A percentile compares a stretch with the other conserved stretches of the same genome.
phyloP scores from a whole-genome alignment of 768 basidiomycete species.

The Ramaria sp. region DNA sequence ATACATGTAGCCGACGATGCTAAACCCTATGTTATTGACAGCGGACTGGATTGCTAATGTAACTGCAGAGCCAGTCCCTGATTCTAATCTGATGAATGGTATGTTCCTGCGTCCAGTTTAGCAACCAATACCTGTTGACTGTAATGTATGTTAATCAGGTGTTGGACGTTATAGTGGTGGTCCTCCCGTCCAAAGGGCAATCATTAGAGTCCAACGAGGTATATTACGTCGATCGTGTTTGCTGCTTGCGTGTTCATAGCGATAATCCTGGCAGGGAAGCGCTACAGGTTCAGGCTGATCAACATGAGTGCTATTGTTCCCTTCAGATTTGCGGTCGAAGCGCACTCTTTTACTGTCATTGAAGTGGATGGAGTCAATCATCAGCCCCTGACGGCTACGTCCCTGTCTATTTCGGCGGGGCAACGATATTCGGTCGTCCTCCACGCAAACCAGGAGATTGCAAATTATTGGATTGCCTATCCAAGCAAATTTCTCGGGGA shows the following conservation, averaged over 20 bases:
- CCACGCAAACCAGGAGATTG: conserved; percentile 28
- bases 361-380: conserved; percentile 31
- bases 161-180: conserved; percentile 25
- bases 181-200: conserved; percentile 22
- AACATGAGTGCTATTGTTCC: conserved; percentile 10
- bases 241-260: neutral
- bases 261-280: conserved; percentile 1
- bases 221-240: conserved; percentile 4
- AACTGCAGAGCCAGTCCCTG: conserved; percentile 12
- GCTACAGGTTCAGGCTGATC: conserved; percentile 6
- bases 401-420: conserved; percentile 26
- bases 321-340: conserved; percentile 34
- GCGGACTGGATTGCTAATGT: conserved; percentile 5
- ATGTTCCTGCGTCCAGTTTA: neutral
- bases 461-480: conserved; percentile 32
- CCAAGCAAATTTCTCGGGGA: conserved; percentile 6
- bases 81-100: conserved; percentile 28
- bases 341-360: conserved; percentile 30
- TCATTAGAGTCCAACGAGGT: conserved; percentile 24
- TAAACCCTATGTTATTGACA: neutral
- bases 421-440: conserved; percentile 30
- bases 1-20: neutral
- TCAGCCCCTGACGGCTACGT: conserved; percentile 26
- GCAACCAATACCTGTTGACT: neutral
- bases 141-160: conserved; percentile 3